phyloP scores from a whole-genome alignment of 225 moss, liverwort and hornwort species.

The Ulota crispa region DNA sequence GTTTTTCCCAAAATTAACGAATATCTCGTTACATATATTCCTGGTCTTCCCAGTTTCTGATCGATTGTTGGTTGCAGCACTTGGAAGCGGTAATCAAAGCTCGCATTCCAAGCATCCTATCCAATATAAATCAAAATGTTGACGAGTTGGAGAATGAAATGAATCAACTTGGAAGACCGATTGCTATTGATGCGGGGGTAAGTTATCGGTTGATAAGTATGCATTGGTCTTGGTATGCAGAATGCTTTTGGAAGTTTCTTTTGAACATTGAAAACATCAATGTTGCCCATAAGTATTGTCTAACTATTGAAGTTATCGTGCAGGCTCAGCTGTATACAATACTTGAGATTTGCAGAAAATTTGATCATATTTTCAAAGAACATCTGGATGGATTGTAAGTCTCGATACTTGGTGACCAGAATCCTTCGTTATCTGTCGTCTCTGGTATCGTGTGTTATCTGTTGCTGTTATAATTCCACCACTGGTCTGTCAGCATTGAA shows the following conservation, averaged over 20 bases:
- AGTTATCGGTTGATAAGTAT: not conserved
- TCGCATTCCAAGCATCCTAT: constrained; percentile 74
- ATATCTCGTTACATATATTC: no score
- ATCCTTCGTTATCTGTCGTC: not conserved
- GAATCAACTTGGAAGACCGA: constrained; percentile 79
- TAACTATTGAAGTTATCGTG: not conserved
- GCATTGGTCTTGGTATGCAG: not conserved
- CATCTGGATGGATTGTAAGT: constrained; percentile 82
- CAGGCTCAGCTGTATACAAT: constrained; percentile 89
- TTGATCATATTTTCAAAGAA: constrained; percentile 86
- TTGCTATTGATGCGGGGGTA: constrained; percentile 77
- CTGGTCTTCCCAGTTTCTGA: not conserved
- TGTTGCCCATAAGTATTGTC: not conserved
- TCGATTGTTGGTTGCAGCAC: constrained; percentile 50
- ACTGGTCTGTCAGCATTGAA: not conserved
- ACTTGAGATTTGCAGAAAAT: constrained; percentile 78
- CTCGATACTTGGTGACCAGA: not conserved
- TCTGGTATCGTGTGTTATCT: not conserved
- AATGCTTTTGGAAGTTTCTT: not conserved
- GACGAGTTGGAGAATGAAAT: constrained; percentile 81
- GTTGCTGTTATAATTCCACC: not conserved
- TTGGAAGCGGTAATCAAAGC: constrained; percentile 84
- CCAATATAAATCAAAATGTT: constrained; percentile 75
- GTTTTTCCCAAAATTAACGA: no score
- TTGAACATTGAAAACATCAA: not conserved